These are phyloP conservation scores for Nicotiana noctiflora DNA, from an alignment of 257 asterid genomes.

Conservation along the genomic window DNA sequence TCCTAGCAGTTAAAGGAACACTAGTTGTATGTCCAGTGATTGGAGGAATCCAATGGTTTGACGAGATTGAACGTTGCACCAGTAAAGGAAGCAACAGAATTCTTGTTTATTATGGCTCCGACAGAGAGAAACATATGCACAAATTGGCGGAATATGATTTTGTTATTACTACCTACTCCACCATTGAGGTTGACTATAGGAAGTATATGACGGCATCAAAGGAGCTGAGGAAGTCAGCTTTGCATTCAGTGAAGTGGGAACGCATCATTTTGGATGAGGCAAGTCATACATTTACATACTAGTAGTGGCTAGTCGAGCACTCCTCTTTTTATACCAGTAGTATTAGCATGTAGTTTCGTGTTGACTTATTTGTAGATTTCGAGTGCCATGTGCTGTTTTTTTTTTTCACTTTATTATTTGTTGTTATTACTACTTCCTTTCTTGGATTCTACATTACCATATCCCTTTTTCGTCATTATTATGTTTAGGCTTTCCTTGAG, in stretches of 20 bases:
- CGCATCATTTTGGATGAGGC: slow-evolving; percentile 94
- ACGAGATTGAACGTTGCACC: slow-evolving; percentile 74
- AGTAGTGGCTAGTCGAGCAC: too few species aligned
- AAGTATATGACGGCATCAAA: slow-evolving; percentile 27
- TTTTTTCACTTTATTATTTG: too few species aligned
- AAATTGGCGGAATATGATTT: slow-evolving; percentile 67
- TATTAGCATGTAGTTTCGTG: too few species aligned
- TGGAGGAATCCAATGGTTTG: slow-evolving; percentile 74
- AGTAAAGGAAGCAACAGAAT: slow-evolving; percentile 63
- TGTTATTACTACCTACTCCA: slow-evolving; percentile 80
- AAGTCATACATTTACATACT: neutral
- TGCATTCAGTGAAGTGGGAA: slow-evolving; percentile 71
- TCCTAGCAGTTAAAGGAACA: slow-evolving; percentile 63
- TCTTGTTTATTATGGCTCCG: slow-evolving; percentile 74
- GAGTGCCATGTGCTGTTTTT: too few species aligned
- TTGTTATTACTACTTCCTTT: too few species aligned
- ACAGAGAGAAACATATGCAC: slow-evolving; percentile 41
- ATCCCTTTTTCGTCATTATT: too few species aligned
- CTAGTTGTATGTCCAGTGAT: slow-evolving; percentile 89
- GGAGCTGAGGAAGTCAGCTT: slow-evolving; percentile 52
- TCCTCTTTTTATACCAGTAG: too few species aligned
- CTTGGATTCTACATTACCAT: too few species aligned
- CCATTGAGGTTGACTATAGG: slow-evolving; percentile 67
- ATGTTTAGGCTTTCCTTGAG: too few species aligned
- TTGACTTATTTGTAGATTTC: too few species aligned